phyloP scores from a whole-genome alignment of 768 basidiomycete species.

The Hygrophorus russula region DNA sequence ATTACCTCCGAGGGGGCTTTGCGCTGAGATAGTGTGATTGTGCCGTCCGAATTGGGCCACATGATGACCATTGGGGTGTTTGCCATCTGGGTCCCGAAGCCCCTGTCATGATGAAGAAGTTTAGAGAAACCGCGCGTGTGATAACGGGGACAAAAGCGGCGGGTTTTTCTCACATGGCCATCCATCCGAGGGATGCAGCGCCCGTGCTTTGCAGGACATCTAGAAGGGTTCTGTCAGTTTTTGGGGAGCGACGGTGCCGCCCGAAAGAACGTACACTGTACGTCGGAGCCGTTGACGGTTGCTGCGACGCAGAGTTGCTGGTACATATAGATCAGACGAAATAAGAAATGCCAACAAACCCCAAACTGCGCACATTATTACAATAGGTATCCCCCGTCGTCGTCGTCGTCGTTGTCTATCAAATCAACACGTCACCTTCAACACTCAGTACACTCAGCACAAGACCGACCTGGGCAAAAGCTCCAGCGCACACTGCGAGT shows the following conservation, averaged over 20 bases:
- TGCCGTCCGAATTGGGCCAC: slow-evolving; percentile 56
- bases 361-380: no score
- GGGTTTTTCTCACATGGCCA: slow-evolving; percentile 55
- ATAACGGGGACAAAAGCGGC: no score
- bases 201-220: slow-evolving; percentile 39
- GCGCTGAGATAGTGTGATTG: slow-evolving; percentile 58
- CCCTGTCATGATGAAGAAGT: slow-evolving; percentile 23
- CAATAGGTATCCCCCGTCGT: no score
- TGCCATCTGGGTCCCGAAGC: slow-evolving; percentile 46
- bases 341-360: no score
- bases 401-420: no score
- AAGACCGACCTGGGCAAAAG: no score
- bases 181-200: slow-evolving; percentile 35
- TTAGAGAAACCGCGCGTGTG: no score
- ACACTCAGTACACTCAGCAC: no score
- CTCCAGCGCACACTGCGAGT: no score
- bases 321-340: background rate
- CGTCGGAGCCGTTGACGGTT: slow-evolving; percentile 1
- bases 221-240: slow-evolving; percentile 13
- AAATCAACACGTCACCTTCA: no score
- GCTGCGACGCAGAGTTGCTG: slow-evolving; percentile 5
- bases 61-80: slow-evolving; percentile 60
- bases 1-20: slow-evolving; percentile 36
- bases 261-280: slow-evolving; percentile 1
- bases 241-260: background rate